Evolutionary conservation across 176 grass and related monocot genomes (phyloP).

Genomic region (Tillandsia leiboldiana): DNA sequence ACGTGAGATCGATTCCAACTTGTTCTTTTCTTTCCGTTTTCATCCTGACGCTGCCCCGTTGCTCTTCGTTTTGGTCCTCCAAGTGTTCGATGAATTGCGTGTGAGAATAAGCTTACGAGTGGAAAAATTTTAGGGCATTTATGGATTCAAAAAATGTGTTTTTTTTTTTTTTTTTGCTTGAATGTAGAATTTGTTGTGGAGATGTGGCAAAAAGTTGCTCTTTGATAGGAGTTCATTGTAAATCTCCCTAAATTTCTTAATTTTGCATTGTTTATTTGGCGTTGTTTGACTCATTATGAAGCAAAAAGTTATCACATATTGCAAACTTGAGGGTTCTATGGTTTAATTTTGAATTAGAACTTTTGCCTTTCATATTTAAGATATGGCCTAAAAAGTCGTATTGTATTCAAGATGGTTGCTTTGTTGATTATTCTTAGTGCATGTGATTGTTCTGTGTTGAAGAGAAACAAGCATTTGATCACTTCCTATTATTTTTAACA

Average conservation of each 20-base stretch:
- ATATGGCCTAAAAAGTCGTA: not conserved
- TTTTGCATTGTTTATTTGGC: too few species aligned
- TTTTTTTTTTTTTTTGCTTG: not conserved
- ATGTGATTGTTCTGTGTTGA: not conserved
- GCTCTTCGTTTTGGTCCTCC: slow-evolving; percentile 3
- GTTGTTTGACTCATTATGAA: too few species aligned
- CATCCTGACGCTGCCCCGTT: not conserved
- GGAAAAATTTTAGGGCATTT: not conserved
- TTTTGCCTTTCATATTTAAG: not conserved
- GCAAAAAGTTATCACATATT: too few species aligned
- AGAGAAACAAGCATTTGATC: slow-evolving; percentile 1
- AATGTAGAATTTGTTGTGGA: not conserved
- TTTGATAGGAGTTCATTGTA: too few species aligned
- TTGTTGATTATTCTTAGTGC: slow-evolving; percentile 15
- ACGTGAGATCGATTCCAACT: slow-evolving; percentile 26
- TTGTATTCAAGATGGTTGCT: not conserved
- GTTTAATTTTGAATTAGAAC: too few species aligned
- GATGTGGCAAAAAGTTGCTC: too few species aligned
- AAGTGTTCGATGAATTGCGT: slow-evolving; percentile 16
- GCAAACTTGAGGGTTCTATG: too few species aligned
- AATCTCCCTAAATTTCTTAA: too few species aligned
- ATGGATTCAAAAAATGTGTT: not conserved
- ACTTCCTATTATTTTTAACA: slow-evolving; percentile 23
- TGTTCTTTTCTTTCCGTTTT: not conserved
- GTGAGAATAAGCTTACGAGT: not conserved